Evolutionary conservation across 257 asterid genomes (phyloP).

Genomic region (Solanum tarapatanum): DNA sequence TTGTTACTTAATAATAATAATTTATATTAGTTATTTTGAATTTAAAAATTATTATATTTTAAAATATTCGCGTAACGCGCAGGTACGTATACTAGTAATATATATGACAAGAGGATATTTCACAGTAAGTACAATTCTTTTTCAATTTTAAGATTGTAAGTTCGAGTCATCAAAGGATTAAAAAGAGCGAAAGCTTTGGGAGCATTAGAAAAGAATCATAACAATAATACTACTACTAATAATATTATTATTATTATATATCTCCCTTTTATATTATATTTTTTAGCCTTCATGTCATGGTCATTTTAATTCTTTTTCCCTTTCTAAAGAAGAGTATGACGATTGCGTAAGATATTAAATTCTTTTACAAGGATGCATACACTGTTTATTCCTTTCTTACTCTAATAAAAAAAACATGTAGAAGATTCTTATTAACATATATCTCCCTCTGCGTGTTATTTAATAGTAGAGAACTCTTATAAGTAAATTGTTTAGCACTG

Average conservation of each 20-base stretch:
- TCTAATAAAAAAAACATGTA: background rate
- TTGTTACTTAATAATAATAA: too few relatives aligned
- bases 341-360: background rate
- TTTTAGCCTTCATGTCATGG: background rate
- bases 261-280: background rate
- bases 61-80: too few relatives aligned
- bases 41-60: too few relatives aligned
- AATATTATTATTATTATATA: too few relatives aligned
- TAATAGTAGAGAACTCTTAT: background rate
- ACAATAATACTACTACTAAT: too few relatives aligned
- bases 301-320: background rate
- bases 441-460: background rate
- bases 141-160: too few relatives aligned
- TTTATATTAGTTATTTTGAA: too few relatives aligned
- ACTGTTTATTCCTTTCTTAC: background rate
- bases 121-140: too few relatives aligned
- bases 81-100: too few relatives aligned
- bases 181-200: background rate
- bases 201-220: background rate
- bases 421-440: background rate
- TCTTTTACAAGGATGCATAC: background rate
- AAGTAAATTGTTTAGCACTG: background rate
- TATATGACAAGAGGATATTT: background rate
- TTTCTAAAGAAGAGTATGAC: background rate
- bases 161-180: accelerated